Evolutionary conservation across 2,329 filamentous ascomycete species (phyloP), one percentile per base, ranked within the genome.

Genomic region (Fusarium verticillioides): DNA sequence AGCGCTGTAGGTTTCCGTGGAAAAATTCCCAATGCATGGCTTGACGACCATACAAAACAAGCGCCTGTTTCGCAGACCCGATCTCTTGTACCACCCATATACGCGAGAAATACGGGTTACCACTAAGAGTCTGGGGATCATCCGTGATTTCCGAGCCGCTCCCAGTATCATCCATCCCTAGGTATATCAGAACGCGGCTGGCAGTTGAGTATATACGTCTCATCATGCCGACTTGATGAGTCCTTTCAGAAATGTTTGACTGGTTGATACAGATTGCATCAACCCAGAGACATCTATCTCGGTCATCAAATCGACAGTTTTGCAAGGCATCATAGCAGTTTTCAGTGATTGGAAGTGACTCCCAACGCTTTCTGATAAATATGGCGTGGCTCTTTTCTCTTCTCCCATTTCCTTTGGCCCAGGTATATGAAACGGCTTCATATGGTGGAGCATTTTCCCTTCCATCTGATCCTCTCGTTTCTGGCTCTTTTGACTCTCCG

Each of bases 1-100:
- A 11, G 4, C 4, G 0, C 11, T 37, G 37, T 0, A 63, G 4
- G 0, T 37, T n/a, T 2, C 7, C 1, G 0, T 63, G 61, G 18
- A 63, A 64, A 32, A 64, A 52, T 1, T 1, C 1, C 58, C 61
- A 64, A 0, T 4, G 3, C 61, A 64, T 64, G 0, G 58, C 28
- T 4, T 63, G 10, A 4, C 18, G 44, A 0, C 4, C 5, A 36
- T 43, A 63, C 1, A 64, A 9, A 3, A 64, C 61, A 0, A 43
- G 19, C 0, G 57, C 61, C 4, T 39, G 6, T 4, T 37, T 64
- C 4, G 61, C 61, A 0, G 61, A 64, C 0, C 21, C 61, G 1
- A 64, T 64, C 4, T 64, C 61, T 19, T 64, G 57, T 0, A 64
- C 61, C 2, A 64, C 61, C 57, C 44, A 64, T 52, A 64, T 64